Evolutionary conservation across 148 eudicot species (phyloP).

Genomic region (Hydrangea macrophylla): DNA sequence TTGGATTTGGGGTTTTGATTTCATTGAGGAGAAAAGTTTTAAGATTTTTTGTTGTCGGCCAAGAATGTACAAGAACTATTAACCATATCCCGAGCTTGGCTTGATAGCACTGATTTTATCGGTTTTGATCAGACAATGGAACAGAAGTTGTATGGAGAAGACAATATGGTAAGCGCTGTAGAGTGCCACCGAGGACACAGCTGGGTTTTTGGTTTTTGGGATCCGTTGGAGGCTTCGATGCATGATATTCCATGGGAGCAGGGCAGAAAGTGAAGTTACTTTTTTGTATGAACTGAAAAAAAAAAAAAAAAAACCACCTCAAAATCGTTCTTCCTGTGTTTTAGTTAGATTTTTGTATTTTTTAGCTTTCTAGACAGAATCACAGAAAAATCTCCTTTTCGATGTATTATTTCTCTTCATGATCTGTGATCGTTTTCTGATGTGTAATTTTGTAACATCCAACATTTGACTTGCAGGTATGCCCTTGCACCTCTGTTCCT

Average conservation of each 20-base stretch:
- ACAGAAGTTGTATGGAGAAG: neutral
- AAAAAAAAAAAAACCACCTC: too few relatives aligned
- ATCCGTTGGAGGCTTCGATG: neutral
- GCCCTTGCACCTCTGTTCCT: neutral
- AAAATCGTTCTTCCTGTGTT: neutral
- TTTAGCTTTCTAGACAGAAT: neutral
- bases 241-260: neutral
- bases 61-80: neutral
- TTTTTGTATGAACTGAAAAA: neutral
- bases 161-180: neutral
- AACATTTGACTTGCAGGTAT: neutral
- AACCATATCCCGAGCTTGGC: neutral
- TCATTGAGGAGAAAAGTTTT: constrained; percentile 3
- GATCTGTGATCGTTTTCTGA: neutral
- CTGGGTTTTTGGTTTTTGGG: neutral
- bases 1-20: constrained; percentile 7
- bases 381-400: neutral
- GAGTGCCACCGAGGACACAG: neutral
- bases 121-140: neutral
- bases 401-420: neutral
- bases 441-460: neutral
- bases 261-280: neutral
- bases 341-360: neutral
- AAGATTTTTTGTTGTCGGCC: constrained; percentile 20
- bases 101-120: neutral